These are phyloP conservation scores for Lentinula sp. DNA, from an alignment of 768 basidiomycete species.

Conservation along the genomic window DNA sequence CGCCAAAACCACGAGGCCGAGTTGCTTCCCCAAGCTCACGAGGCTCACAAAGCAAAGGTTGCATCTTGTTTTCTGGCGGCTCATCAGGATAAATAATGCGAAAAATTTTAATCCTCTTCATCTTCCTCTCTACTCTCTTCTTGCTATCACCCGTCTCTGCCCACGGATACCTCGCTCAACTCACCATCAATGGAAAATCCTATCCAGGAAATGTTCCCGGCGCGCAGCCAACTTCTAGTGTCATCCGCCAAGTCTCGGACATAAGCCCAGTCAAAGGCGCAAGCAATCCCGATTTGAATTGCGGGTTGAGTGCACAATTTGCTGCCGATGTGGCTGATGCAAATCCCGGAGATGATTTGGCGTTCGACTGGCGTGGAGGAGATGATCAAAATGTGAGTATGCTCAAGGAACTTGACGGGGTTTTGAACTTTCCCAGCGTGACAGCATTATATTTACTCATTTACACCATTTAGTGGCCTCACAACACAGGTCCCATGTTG, in stretches of 20 bases:
- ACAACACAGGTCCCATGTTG: conserved; percentile 42
- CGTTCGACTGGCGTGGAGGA: conserved; percentile 37
- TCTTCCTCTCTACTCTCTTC: not conserved
- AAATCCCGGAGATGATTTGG: conserved; percentile 35
- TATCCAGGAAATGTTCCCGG: conserved; percentile 7
- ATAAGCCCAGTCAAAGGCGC: conserved; percentile 41
- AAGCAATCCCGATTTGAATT: conserved; percentile 33
- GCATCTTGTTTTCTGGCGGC: not conserved
- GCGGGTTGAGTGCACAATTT: conserved; percentile 34
- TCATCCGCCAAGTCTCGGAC: conserved; percentile 36
- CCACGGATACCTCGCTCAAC: conserved; percentile 6
- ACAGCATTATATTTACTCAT: not conserved
- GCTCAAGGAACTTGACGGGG: conserved; percentile 12
- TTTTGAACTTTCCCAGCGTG: conserved; percentile 8
- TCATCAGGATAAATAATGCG: not conserved
- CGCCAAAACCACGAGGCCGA: not conserved
- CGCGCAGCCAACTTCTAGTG: conserved; percentile 22
- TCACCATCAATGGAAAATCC: conserved; percentile 4
- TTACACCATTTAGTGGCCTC: conserved; percentile 27
- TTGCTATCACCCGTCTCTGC: not conserved
- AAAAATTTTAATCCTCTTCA: not conserved
- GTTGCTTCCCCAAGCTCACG: not conserved
- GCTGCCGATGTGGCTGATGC: conserved; percentile 36
- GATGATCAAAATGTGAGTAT: conserved; percentile 18
- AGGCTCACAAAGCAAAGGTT: not conserved